Percentiles rank a stretch among this genome's conserved stretches.
Evolutionary conservation across 179 eudicot genomes (phyloP).

Genomic region (Silene vulgaris): DNA sequence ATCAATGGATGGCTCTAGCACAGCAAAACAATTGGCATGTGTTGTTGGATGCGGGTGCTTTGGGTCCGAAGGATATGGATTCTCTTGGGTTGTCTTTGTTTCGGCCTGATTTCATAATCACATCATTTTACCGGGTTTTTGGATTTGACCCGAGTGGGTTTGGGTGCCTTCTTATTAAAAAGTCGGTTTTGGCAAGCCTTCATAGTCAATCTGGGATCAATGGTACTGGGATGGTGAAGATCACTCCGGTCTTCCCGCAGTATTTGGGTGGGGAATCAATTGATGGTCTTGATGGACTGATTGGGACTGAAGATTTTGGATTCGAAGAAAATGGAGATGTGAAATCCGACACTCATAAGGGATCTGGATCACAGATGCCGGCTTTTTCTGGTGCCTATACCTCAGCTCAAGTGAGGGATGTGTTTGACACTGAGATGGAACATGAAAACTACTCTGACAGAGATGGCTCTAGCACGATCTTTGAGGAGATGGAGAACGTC

Average conservation of each 20-base stretch:
- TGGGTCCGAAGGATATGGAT: slow-evolving; percentile 99
- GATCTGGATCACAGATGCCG: slow-evolving; percentile 60
- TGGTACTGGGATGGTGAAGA: slow-evolving; percentile 91
- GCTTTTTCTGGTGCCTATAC: slow-evolving; percentile 97
- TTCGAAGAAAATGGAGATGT: slow-evolving; percentile 48
- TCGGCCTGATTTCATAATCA: slow-evolving; percentile 92
- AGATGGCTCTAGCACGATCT: slow-evolving; percentile 86
- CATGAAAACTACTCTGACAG: slow-evolving; percentile 77
- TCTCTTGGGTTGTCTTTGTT: slow-evolving; percentile 93
- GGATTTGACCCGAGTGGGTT: slow-evolving; percentile 97
- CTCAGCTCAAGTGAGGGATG: slow-evolving; percentile 95
- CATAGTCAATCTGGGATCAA: slow-evolving; percentile 78
- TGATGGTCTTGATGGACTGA: slow-evolving; percentile 70
- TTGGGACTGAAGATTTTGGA: slow-evolving; percentile 63
- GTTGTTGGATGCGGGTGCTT: slow-evolving; percentile 93
- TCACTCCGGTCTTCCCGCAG: slow-evolving; percentile 79
- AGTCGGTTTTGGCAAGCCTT: slow-evolving; percentile 81
- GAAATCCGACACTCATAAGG: slow-evolving; percentile 50
- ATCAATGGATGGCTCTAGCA: slow-evolving; percentile 99
- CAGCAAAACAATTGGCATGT: slow-evolving; percentile 99
- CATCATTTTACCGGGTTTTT: slow-evolving; percentile 88
- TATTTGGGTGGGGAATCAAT: slow-evolving; percentile 79
- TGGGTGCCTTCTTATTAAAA: slow-evolving; percentile 93
- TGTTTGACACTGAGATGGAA: slow-evolving; percentile 92
- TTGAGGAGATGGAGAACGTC: slow-evolving; percentile 82